Percentiles rank a stretch among this genome's conserved stretches.
Conservation (phyloP, 1,139 yeast species). For the Tardiomyces blankii region DNA sequence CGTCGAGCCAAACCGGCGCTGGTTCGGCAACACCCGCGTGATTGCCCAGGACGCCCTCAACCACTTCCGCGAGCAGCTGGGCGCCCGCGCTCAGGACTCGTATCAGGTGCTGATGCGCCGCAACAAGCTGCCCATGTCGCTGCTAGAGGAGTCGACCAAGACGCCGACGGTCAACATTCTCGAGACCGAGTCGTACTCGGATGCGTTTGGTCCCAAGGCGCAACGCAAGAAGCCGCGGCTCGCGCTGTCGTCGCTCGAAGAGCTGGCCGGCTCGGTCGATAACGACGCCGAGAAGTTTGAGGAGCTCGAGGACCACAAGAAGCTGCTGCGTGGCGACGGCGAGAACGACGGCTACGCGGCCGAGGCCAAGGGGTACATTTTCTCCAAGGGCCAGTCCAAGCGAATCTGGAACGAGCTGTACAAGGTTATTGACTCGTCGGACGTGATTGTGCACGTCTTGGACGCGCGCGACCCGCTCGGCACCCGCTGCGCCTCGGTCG, state of each 20-base stretch:
- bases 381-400: conserved; percentile 94
- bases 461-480: conserved; percentile 98
- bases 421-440: conserved; percentile 94
- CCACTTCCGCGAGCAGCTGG: conserved; percentile 91
- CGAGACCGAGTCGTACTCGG: conserved; percentile 76
- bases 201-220: conserved; percentile 89
- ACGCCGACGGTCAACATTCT: conserved; percentile 71
- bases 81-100: conserved; percentile 74
- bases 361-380: conserved; percentile 91
- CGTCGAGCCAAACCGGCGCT: conserved; percentile 89
- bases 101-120: conserved; percentile 81
- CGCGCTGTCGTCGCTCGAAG: conserved; percentile 70
- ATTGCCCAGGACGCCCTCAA: conserved; percentile 93
- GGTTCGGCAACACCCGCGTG: conserved; percentile 97
- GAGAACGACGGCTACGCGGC: conserved; percentile 58
- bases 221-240: conserved; percentile 86
- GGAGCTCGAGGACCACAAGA: conserved; percentile 58
- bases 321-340: conserved; percentile 41
- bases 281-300: conserved; percentile 50
- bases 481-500: conserved; percentile 87
- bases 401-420: conserved; percentile 98
- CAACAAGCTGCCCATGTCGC: conserved; percentile 92
- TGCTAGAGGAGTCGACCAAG: conserved; percentile 65
- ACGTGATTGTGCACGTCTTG: conserved; percentile 88
- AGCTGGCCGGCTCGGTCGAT: conserved; percentile 53